Evolutionary conservation across 345 rosid genomes (phyloP).

Genomic region (Corymbia maculata): DNA sequence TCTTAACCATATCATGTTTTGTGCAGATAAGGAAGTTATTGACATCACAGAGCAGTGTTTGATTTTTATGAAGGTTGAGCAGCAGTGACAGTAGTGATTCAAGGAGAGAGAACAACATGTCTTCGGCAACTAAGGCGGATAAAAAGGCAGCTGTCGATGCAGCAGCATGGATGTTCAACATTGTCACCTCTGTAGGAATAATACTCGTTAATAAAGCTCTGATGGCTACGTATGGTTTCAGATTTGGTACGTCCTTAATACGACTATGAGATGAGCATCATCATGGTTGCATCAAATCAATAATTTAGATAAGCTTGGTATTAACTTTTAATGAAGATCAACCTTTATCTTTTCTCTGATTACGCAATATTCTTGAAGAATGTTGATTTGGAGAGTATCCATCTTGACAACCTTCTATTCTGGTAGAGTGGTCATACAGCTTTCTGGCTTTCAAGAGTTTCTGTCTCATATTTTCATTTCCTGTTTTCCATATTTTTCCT

Average conservation of each 20-base stretch:
- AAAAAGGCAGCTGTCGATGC: constrained; percentile 74
- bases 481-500: background rate
- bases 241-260: constrained; percentile 48
- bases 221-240: constrained; percentile 92
- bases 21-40: background rate
- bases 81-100: constrained; percentile 1
- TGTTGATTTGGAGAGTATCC: background rate
- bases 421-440: background rate
- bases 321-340: background rate
- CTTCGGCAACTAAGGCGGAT: constrained; percentile 61
- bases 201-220: constrained; percentile 94
- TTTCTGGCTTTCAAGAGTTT: background rate
- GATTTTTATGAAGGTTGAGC: background rate
- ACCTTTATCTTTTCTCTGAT: background rate
- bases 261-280: background rate
- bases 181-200: constrained; percentile 96
- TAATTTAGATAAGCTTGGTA: background rate
- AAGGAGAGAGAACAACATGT: constrained; percentile 28
- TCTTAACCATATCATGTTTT: background rate
- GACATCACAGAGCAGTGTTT: background rate
- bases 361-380: background rate
- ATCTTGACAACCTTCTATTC: background rate
- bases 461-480: background rate
- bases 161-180: constrained; percentile 95
- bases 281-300: background rate